Percentiles rank a stretch among this genome's conserved stretches.
Conservation (phyloP, 805 yeast species). For the Cyberlindnera lachancei region DNA sequence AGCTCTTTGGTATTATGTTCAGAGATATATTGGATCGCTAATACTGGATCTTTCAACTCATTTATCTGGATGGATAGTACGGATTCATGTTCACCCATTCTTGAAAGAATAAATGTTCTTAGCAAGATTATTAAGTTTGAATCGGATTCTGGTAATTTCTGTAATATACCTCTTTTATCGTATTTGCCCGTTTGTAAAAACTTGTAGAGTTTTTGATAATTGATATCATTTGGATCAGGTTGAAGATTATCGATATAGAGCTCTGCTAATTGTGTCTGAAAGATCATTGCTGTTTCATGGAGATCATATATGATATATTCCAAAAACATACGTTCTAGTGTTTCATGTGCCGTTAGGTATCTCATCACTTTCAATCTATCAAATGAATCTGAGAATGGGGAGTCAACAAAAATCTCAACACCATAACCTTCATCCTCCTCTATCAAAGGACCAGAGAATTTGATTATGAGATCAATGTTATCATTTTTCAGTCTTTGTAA, state of each 20-base stretch:
- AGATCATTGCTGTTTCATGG: conserved; percentile 27
- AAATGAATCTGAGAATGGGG: conserved; percentile 51
- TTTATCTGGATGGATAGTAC: conserved; percentile 56
- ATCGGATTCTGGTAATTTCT: conserved; percentile 19
- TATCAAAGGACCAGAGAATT: conserved; percentile 49
- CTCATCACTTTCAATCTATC: conserved; percentile 47
- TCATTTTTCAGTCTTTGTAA: conserved; percentile 45
- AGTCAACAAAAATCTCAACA: conserved; percentile 51
- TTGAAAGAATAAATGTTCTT: conserved; percentile 49
- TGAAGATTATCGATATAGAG: conserved; percentile 32
- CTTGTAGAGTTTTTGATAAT: conserved; percentile 27
- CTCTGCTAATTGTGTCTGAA: conserved; percentile 38
- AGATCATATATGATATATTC: conserved; percentile 40
- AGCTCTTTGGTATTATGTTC: conserved; percentile 30
- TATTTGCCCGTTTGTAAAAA: conserved; percentile 29
- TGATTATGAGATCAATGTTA: conserved; percentile 45
- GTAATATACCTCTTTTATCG: conserved; percentile 17
- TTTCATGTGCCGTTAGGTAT: conserved; percentile 32
- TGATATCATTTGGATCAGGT: conserved; percentile 4
- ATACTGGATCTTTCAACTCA: conserved; percentile 45
- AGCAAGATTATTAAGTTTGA: conserved; percentile 27
- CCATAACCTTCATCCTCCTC: conserved; percentile 30
- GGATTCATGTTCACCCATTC: conserved; percentile 52
- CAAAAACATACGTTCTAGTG: conserved; percentile 38
- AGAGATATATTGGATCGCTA: conserved; percentile 42